These are phyloP conservation scores for Gentiana dahurica DNA, from an alignment of 257 asterid genomes.

Conservation along the genomic window DNA sequence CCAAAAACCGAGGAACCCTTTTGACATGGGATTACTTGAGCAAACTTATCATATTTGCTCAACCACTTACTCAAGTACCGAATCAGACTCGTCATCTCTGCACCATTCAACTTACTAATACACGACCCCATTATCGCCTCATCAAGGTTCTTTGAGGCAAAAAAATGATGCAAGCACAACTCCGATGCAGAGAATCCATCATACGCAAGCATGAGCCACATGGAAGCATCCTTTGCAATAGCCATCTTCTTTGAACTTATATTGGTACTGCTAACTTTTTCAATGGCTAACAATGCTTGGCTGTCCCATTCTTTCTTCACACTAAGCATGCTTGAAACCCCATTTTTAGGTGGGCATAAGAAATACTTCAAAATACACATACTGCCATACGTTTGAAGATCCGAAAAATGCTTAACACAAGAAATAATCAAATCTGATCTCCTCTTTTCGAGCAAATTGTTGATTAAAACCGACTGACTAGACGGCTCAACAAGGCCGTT, in stretches of 20 bases:
- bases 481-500: constrained; percentile 48
- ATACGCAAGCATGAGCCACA: constrained; percentile 67
- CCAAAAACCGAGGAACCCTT: constrained; percentile 53
- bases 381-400: constrained; percentile 54
- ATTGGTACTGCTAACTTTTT: constrained; percentile 30
- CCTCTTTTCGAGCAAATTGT: constrained; percentile 39
- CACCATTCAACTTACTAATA: constrained; percentile 59
- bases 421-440: constrained; percentile 49
- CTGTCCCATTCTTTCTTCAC: constrained; percentile 81
- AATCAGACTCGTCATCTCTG: constrained; percentile 62
- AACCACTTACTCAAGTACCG: constrained; percentile 69
- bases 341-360: constrained; percentile 37
- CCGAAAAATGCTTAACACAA: constrained; percentile 50
- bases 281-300: constrained; percentile 57
- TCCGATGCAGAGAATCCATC: constrained; percentile 69
- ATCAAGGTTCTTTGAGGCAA: constrained; percentile 55
- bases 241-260: constrained; percentile 24
- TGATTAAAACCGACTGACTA: constrained; percentile 28
- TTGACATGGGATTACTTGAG: constrained; percentile 59
- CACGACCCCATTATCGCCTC: constrained; percentile 76
- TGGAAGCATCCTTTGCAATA: constrained; percentile 48
- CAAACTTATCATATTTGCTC: constrained; percentile 74
- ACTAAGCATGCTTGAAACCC: constrained; percentile 27
- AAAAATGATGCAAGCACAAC: constrained; percentile 71
- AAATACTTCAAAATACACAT: constrained; percentile 74